Base-by-base conservation (phyloP, 345 rosid species). In the Eutrema japonicum region DNA sequence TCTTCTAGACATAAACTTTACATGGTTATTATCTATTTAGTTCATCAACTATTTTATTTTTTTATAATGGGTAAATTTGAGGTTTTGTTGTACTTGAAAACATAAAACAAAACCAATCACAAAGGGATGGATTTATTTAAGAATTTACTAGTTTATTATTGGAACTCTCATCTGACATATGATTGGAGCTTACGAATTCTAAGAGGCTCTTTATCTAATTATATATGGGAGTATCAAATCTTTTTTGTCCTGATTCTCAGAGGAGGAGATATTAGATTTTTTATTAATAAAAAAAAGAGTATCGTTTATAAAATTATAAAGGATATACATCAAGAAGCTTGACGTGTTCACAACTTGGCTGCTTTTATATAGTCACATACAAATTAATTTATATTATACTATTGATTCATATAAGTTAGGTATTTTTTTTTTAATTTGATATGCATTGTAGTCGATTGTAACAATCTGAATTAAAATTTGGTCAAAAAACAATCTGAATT, bases 331-430 rank as follows among this genome's bases (percentile, higher is more conserved):
- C 59, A 50, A 50, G 43, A 50, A 50, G 43, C 51, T 60, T 30
- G 37, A 18, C 62, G 62, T 42, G 76, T 62, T 62, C 69, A 72
- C 62, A 72, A 51, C 62, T 62, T 62, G 62, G 69, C 68, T 32
- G 69, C 29, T 71, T 36, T 37, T 14, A 49, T 26, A 27, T 10
- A 29, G 59, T 48, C 75, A 2, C 42, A 40, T 49, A 11, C 14
- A 6, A 46, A 11, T n/a, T 59, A 30, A 12, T 45, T 26, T 55
- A 46, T 57, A 6, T 18, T 1, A 22, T 22, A 22, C 26, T 9
- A 40, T 29, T 4, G 5, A 71, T 53, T 13, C 40, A 53, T 33
- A 40, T 51, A 45, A 52, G 54, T 8, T 63, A n/a, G 40, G 18
- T 30, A 26, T 30, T n/a, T 22, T 33, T 33, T 33, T 35, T 42